Evolutionary conservation across 2,329 filamentous ascomycete species (phyloP).

Genomic region (Stenocarpella maydis): DNA sequence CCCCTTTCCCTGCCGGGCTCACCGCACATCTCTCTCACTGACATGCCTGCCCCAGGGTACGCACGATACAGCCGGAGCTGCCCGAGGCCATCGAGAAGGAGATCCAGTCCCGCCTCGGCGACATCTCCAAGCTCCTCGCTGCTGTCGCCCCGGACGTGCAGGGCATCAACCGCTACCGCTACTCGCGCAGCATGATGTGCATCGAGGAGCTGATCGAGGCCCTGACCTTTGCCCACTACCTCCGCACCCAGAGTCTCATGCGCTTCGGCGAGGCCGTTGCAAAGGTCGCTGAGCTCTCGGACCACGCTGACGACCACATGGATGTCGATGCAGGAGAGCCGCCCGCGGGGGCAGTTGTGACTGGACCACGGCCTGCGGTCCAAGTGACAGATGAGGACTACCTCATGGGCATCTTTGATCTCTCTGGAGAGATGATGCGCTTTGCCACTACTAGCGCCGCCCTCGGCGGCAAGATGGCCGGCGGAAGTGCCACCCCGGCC

Average conservation of each 20-base stretch:
- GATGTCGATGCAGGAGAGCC: slow-evolving; percentile 46
- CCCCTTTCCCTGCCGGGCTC: neutral
- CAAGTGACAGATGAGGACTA: slow-evolving; percentile 83
- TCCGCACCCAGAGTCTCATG: slow-evolving; percentile 79
- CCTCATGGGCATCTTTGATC: slow-evolving; percentile 88
- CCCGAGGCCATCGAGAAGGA: slow-evolving; percentile 75
- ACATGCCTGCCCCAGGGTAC: slow-evolving; percentile 60
- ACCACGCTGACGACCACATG: slow-evolving; percentile 41
- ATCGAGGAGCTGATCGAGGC: slow-evolving; percentile 97
- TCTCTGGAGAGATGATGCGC: slow-evolving; percentile 96
- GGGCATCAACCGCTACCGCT: slow-evolving; percentile 83
- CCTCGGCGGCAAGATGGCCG: slow-evolving; percentile 66
- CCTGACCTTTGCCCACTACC: slow-evolving; percentile 86
- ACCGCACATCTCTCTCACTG: neutral
- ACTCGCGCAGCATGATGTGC: slow-evolving; percentile 80
- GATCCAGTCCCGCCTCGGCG: slow-evolving; percentile 71
- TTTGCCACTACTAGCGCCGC: slow-evolving; percentile 92
- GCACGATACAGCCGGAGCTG: slow-evolving; percentile 67
- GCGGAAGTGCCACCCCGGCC: slow-evolving; percentile 36
- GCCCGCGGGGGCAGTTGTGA: slow-evolving; percentile 15
- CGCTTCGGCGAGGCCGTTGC: slow-evolving; percentile 67
- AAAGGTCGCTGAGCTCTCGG: slow-evolving; percentile 50
- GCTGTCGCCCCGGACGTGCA: slow-evolving; percentile 76
- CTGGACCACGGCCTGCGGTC: slow-evolving; percentile 50
- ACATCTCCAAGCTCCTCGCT: slow-evolving; percentile 75